Evolutionary conservation across 768 basidiomycete species (phyloP), one percentile per base, ranked within the genome.

Genomic region (Rubroboletus satanas): DNA sequence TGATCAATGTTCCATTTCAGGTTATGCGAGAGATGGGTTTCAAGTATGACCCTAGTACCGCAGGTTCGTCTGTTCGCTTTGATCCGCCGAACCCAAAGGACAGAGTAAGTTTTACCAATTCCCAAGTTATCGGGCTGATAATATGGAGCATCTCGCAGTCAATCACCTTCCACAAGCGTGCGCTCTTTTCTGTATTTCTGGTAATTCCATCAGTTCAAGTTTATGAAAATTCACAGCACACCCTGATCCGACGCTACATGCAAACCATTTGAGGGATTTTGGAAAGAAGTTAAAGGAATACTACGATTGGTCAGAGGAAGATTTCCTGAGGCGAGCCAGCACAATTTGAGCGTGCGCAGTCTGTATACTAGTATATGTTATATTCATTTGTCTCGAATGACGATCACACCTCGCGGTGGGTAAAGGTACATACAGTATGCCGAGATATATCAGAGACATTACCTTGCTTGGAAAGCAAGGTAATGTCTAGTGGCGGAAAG

Each of bases 21-120:
- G 71, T 88, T 36, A 88, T 92, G 88, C 72, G 75, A 36, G 86
- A 87, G 45, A 83, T 92, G 81, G 89, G 89, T 35, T 92, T 92
- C 68, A 71, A 72, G 3, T 85, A 84, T 60, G 83, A 84, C 64
- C 85, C 85, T 5, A 83, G 82, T 55, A 88, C 88, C 3, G 88
- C 89, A 18, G 90, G 90, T 3, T 90, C 88, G 10, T 88, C 87
- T 66, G 90, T 92, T 35, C 80, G 88, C 36, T 92, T 92, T 63
- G 83, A 88, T 68, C 89, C 89, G 45, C 90, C 87, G 17, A 74
- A 83, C 61, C 64, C 68, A 41, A 68, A 62, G 39, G 79, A 81
- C 61, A 73, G 65, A 56, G 80, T 81, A 57, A 67, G 77, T 38
- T 36, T 29, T 29, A 28, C 36, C 31, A 14, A 33, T 53, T 37